Conservation (phyloP, 2,329 filamentous ascomycete genomes). For the Mycosphaerella sp. region DNA sequence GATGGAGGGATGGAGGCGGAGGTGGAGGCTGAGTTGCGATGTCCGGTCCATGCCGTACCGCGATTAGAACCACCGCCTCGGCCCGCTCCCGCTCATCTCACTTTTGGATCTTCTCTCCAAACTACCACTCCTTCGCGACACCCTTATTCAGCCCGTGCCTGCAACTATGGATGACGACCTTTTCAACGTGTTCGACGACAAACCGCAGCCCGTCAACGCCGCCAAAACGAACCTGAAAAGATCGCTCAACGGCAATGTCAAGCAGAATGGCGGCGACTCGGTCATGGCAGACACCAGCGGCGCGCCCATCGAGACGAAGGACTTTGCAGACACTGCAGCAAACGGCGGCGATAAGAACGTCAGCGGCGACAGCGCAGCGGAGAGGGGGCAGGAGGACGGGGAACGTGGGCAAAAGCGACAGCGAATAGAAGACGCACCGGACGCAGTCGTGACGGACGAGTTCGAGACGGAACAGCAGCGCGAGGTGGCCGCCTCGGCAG, state of each 20-base stretch:
- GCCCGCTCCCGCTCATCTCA: not conserved
- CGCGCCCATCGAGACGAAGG: not conserved
- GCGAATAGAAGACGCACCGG: constrained; percentile 58
- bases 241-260: constrained; percentile 73
- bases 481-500: constrained; percentile 76
- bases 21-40: constrained; percentile 2
- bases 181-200: constrained; percentile 35
- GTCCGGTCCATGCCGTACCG: not conserved
- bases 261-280: constrained; percentile 44
- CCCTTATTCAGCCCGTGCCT: not conserved
- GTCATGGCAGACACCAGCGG: constrained; percentile 38
- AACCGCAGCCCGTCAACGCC: constrained; percentile 16
- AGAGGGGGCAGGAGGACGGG: constrained; percentile 31
- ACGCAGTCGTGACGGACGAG: constrained; percentile 81
- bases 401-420: constrained; percentile 56
- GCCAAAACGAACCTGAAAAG: constrained; percentile 64
- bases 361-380: constrained; percentile 25
- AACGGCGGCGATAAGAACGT: constrained; percentile 25
- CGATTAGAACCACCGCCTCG: not conserved
- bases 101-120: not conserved
- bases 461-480: constrained; percentile 94
- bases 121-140: not conserved
- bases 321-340: constrained; percentile 11
- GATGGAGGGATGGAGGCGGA: not conserved
- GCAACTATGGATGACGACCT: constrained; percentile 27